Base-by-base conservation (phyloP, 2,329 filamentous ascomycete genomes). In the Fusarium irregulare region DNA sequence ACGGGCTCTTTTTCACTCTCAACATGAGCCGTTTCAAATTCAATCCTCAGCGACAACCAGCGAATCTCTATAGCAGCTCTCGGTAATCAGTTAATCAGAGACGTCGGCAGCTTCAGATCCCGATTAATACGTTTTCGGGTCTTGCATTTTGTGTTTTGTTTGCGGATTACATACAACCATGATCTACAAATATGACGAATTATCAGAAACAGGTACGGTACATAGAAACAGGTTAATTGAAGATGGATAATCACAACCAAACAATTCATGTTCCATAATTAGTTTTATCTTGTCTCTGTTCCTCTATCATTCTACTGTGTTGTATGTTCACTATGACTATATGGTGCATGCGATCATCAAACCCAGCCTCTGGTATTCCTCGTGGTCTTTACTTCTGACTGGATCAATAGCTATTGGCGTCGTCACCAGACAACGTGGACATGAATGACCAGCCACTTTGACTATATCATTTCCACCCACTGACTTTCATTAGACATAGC, bases 391-490 rank as follows among this genome's bases (percentile, higher is more conserved):
- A 46, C 45, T 27, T 64, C 62, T 64, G 62, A 65, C 62, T 64
- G 62, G 62, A 44, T 64, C 55, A 32, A 34, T n/a, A 46, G 58
- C n/a, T 42, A 66, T 45, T 46, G 60, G 59, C 60, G 68, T 68
- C 66, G 71, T 72, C 66, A 74, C 70, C 61, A 40, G 50, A 56
- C 51, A 72, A 58, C 71, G 68, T 66, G 56, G 44, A 62, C 71
- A 51, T 62, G 37, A 63, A 46, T 55, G 32, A 48, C 70, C 69
- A 72, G 48, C 66, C 64, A 66, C 66, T 64, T 55, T 14, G 12
- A 48, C 23, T 57, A 27, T n/a, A 61, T 64, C 44, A 64, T 48
- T 44, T 32, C 23, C 34, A 53, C 34, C 34, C 12, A 27, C 4
- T 10, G 11, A 37, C 11, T 34, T 4, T 18, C 11, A 34, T 14